phyloP scores from a whole-genome alignment of 768 basidiomycete genomes.

The Auricularia heimuer region DNA sequence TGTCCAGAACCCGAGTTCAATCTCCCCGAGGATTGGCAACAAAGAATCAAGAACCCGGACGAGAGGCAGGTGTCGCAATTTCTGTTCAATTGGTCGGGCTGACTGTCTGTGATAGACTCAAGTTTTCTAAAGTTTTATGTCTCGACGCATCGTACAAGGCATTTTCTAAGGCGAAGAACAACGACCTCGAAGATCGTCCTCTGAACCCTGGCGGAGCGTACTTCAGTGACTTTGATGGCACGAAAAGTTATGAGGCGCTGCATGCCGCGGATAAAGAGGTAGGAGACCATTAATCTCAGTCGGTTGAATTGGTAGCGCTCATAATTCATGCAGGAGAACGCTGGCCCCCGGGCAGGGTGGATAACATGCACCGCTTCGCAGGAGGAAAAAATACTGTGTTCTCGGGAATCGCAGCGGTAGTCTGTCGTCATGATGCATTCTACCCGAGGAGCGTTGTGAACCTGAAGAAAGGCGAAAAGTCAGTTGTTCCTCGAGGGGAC shows the following conservation, averaged over 20 bases:
- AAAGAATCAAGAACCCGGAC: neutral
- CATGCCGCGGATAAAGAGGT: neutral
- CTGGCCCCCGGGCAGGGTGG: neutral
- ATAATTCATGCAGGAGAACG: neutral
- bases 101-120: neutral
- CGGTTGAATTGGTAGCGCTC: no score
- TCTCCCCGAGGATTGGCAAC: neutral
- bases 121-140: neutral
- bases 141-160: neutral
- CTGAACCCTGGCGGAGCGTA: neutral
- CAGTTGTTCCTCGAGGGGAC: neutral
- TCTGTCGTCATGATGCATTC: neutral
- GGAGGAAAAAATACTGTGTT: neutral
- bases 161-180: neutral
- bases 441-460: neutral
- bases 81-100: no score
- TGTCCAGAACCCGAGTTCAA: slow-evolving; percentile 7
- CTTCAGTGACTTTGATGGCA: neutral
- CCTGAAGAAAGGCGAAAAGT: neutral
- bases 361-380: neutral
- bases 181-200: neutral
- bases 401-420: neutral
- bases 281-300: neutral
- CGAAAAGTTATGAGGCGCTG: neutral
- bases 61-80: no score